phyloP scores from a whole-genome alignment of 2,329 filamentous ascomycete species.

The Pseudogymnoascus destructans region DNA sequence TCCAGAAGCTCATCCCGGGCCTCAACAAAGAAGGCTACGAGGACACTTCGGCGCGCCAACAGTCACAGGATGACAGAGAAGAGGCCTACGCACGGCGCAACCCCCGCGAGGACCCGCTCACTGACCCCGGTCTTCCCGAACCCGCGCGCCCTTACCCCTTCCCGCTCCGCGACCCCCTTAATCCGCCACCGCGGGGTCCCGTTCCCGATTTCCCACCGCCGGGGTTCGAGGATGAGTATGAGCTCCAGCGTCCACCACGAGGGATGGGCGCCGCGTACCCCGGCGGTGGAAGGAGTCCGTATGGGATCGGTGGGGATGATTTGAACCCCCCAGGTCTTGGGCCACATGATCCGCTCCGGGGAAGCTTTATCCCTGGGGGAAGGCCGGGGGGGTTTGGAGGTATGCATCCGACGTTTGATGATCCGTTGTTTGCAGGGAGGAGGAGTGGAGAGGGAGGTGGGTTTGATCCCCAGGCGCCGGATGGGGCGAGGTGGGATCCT shows the following conservation, averaged over 20 bases:
- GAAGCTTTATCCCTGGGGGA: conserved; percentile 46
- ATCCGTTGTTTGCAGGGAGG: conserved; percentile 63
- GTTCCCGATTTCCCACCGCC: conserved; percentile 75
- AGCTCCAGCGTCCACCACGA: conserved; percentile 57
- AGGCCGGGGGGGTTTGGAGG: conserved; percentile 53
- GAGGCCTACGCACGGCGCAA: conserved; percentile 32
- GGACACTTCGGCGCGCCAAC: conserved; percentile 34
- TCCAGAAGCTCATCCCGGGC: conserved; percentile 71
- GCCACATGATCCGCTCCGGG: conserved; percentile 67
- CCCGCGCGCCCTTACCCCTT: conserved; percentile 58
- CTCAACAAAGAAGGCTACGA: conserved; percentile 70
- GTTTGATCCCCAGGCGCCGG: conserved; percentile 63
- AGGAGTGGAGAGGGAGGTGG: conserved; percentile 34
- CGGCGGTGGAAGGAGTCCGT: conserved; percentile 39
- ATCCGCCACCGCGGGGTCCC: conserved; percentile 44
- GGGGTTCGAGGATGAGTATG: conserved; percentile 85
- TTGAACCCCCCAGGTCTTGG: conserved; percentile 77
- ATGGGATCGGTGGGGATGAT: conserved; percentile 72
- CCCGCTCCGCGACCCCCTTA: conserved; percentile 43
- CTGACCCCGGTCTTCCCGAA: conserved; percentile 39
- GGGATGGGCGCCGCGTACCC: conserved; percentile 27
- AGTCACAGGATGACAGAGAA: conserved; percentile 31
- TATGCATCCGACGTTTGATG: conserved; percentile 94
- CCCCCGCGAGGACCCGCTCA: conserved; percentile 29
- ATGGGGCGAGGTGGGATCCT: conserved; percentile 86